Base-by-base conservation (phyloP, 1,139 yeast genomes). In the Kurtzmaniella quercitrusa region DNA sequence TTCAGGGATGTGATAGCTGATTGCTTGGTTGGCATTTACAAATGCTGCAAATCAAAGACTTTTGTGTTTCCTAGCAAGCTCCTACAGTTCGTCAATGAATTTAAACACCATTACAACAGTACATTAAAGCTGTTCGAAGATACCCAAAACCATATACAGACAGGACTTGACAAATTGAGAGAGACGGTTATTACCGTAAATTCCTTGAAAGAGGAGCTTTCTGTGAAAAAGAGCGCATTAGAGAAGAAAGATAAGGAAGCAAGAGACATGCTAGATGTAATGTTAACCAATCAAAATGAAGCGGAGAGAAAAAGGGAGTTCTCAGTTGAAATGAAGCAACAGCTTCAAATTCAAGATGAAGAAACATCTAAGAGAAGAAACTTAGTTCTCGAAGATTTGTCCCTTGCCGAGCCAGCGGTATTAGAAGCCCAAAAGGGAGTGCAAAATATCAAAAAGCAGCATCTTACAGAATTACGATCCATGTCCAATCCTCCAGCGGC, bases 401-500 rank as follows among this genome's bases (percentile, higher is more conserved):
- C 79, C 15, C 66, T 72, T 9, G 95, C 93, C 0, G 95, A 89
- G 54, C 96, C 97, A 0, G 85, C 94, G 1, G 85, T 91, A 5
- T 51, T 78, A 2, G 95, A 85, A 51, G 98, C 98, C 0, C 88
- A 85, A 55, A 67, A 77, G 48, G 95, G 96, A 21, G 98, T 93
- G 14, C 86, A 87, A 52, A 86, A 88, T 55, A 93, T 93, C 51
- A 90, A 90, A 62, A 93, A 91, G 59, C 95, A 88, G 50, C 97
- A 93, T 56, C 70, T 93, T 39, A 87, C 95, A 0, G 98, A 93
- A 61, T 69, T 93, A 34, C 70, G 96, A 55, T 85, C 96, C 33
- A 86, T 93, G 95, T 64, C 79, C 3, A 88, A 89, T 49, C 98
- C 98, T 0, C 98, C 98, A 0, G 84, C 81, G 10, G 85, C 94